Evolutionary conservation across 2,329 filamentous ascomycete genomes (phyloP).

Genomic region (Pleurostoma richardsiae): DNA sequence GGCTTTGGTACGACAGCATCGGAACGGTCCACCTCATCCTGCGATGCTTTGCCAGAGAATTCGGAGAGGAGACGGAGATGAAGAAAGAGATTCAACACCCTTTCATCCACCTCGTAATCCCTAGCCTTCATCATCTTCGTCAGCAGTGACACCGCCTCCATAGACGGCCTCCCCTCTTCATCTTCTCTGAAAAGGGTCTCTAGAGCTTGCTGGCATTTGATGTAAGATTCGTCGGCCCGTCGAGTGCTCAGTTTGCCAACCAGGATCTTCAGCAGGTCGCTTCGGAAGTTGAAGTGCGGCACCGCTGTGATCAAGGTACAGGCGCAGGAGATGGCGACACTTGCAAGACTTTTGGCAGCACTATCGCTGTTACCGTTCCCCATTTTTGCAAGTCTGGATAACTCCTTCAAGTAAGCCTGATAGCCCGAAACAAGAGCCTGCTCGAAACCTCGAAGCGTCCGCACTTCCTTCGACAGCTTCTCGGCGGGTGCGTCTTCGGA

Average conservation of each 20-base stretch:
- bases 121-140: constrained; percentile 93
- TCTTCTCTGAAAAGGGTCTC: constrained; percentile 81
- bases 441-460: constrained; percentile 76
- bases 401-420: constrained; percentile 73
- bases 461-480: constrained; percentile 89
- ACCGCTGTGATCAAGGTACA: constrained; percentile 77
- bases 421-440: constrained; percentile 83
- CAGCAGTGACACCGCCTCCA: constrained; percentile 80
- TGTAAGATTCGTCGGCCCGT: constrained; percentile 67
- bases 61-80: constrained; percentile 84
- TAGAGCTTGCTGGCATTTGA: constrained; percentile 71
- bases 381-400: constrained; percentile 63
- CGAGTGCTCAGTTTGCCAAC: constrained; percentile 75
- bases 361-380: constrained; percentile 28
- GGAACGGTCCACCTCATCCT: constrained; percentile 62
- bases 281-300: constrained; percentile 95
- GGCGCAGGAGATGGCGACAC: constrained; percentile 77
- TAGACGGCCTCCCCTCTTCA: constrained; percentile 80
- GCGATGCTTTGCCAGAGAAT: constrained; percentile 78
- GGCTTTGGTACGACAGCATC: constrained; percentile 34
- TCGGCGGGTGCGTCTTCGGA: constrained; percentile 68
- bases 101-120: constrained; percentile 78
- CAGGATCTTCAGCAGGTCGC: constrained; percentile 80
- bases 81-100: constrained; percentile 83
- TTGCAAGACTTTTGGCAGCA: constrained; percentile 50